Conservation (phyloP, 2,329 filamentous ascomycete genomes). For the Didymella lethalis region DNA sequence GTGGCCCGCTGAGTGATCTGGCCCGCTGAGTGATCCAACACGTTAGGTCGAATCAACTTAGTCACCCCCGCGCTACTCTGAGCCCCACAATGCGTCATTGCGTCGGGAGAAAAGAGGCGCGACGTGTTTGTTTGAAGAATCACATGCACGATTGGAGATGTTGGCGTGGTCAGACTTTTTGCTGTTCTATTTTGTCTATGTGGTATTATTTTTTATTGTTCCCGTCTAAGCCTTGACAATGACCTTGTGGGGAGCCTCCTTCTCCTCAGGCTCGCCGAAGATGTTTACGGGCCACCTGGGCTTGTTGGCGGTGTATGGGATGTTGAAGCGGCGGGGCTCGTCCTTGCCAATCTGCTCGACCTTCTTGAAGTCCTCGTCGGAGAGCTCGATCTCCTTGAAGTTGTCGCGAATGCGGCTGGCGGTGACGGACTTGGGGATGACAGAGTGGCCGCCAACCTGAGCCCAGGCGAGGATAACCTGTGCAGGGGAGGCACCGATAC, state of each 20-base stretch:
- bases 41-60: neutral
- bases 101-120: neutral
- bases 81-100: neutral
- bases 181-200: conserved; percentile 12
- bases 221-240: conserved; percentile 24
- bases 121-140: neutral
- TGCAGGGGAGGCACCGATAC: conserved; percentile 70
- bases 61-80: neutral
- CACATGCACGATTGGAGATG: neutral
- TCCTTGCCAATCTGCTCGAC: conserved; percentile 64
- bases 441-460: conserved; percentile 65
- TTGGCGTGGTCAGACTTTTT: neutral
- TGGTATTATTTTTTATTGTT: conserved; percentile 12
- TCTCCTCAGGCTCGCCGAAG: conserved; percentile 63
- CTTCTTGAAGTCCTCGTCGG: conserved; percentile 39
- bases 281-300: conserved; percentile 66
- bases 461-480: conserved; percentile 88
- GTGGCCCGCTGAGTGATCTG: too few relatives aligned
- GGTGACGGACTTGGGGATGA: conserved; percentile 47
- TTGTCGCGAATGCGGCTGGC: conserved; percentile 42
- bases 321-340: conserved; percentile 64
- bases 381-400: conserved; percentile 44
- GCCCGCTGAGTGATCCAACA: too few relatives aligned
- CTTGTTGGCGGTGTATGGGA: conserved; percentile 54
- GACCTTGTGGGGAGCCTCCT: conserved; percentile 59